phyloP scores from a whole-genome alignment of 371 early-diverging fungal species.

The Dinochytrium kinnereticum region DNA sequence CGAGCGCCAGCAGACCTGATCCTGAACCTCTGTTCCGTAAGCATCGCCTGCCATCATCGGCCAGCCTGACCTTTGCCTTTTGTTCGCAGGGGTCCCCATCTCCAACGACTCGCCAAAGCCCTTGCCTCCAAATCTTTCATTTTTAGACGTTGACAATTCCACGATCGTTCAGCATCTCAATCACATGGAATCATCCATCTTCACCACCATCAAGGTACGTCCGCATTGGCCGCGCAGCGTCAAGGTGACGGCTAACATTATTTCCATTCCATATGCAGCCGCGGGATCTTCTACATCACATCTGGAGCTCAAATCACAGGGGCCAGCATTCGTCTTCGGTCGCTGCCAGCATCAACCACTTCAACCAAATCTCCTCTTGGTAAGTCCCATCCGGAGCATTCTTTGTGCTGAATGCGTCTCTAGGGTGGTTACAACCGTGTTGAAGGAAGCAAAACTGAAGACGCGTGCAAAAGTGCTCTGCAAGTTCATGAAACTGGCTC shows the following conservation, averaged over 20 bases:
- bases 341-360: constrained; percentile 44
- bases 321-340: constrained; percentile 37
- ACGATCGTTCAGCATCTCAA: constrained; percentile 14
- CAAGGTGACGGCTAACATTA: not conserved
- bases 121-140: not conserved
- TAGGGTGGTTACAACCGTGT: constrained; percentile 50
- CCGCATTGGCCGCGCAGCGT: too few relatives aligned
- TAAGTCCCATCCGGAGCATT: not conserved
- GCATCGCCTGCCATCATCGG: not conserved
- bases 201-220: constrained; percentile 14
- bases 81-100: not conserved
- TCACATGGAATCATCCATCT: not conserved
- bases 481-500: constrained; percentile 54
- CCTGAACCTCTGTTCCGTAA: too few relatives aligned
- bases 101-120: not conserved
- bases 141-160: not conserved
- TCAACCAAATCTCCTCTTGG: constrained; percentile 55
- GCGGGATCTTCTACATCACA: constrained; percentile 47
- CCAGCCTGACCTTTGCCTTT: not conserved
- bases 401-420: not conserved
- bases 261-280: constrained; percentile 24
- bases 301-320: constrained; percentile 42
- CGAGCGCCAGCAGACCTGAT: too few relatives aligned
- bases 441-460: constrained; percentile 44
- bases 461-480: constrained; percentile 44